These are phyloP conservation scores for Pelargonium fulgidum DNA, from an alignment of 441 rosid species.

Conservation along the genomic window DNA sequence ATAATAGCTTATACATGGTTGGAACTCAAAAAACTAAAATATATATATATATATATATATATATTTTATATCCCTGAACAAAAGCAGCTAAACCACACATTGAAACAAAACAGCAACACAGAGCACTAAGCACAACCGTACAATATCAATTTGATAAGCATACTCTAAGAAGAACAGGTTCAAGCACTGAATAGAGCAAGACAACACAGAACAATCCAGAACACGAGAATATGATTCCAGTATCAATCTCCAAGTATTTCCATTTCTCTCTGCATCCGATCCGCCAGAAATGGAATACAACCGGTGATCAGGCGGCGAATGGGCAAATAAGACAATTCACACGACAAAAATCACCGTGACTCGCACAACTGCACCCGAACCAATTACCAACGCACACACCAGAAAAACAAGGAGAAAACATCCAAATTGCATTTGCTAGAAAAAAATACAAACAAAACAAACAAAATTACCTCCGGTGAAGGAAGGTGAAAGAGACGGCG, in stretches of 20 bases:
- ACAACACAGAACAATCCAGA: too few relatives aligned
- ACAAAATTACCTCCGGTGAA: constrained; percentile 42
- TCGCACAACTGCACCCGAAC: background rate
- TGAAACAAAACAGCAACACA: too few relatives aligned
- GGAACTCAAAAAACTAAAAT: background rate
- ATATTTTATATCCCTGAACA: background rate
- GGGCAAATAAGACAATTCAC: constrained; percentile 25
- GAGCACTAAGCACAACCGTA: background rate
- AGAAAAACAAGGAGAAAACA: background rate
- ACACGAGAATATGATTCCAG: too few relatives aligned
- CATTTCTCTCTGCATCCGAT: too few relatives aligned
- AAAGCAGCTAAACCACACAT: background rate
- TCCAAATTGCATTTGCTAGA: background rate
- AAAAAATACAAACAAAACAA: background rate
- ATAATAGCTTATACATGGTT: background rate
- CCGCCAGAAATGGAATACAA: background rate
- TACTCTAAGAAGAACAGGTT: background rate
- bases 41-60: too few relatives aligned
- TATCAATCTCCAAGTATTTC: too few relatives aligned
- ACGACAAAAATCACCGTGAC: constrained; percentile 1
- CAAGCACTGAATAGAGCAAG: background rate
- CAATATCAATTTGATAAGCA: background rate
- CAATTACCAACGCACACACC: background rate
- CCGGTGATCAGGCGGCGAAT: too few relatives aligned
- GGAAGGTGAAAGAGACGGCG: constrained; percentile 48